Conservation (phyloP, 2,329 filamentous ascomycete genomes). For the Penicillium sp. region DNA sequence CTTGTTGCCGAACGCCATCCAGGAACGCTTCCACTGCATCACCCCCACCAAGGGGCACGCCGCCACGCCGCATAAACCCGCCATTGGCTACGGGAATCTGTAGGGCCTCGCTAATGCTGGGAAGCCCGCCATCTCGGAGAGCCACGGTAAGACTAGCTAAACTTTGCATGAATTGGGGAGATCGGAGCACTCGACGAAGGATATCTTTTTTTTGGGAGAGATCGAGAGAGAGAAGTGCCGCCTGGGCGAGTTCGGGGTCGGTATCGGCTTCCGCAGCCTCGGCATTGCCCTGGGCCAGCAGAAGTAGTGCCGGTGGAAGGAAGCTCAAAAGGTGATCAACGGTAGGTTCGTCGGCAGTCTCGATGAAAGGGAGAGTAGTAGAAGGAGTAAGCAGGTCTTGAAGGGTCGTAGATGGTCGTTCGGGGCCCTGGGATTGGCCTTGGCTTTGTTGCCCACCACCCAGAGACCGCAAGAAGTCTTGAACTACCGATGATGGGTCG, state of each 20-base stretch:
- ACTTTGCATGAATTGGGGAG: constrained; percentile 89
- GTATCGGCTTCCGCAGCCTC: constrained; percentile 70
- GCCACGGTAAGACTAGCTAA: constrained; percentile 84
- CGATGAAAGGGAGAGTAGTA: constrained; percentile 78
- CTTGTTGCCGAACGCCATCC: constrained; percentile 81
- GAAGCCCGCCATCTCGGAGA: constrained; percentile 85
- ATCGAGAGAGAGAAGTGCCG: constrained; percentile 75
- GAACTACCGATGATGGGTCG: constrained; percentile 79
- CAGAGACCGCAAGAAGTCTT: constrained; percentile 86
- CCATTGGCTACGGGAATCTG: constrained; percentile 80
- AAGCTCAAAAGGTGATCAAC: constrained; percentile 77
- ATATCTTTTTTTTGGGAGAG: constrained; percentile 79
- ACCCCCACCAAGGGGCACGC: constrained; percentile 83
- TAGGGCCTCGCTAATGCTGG: constrained; percentile 86
- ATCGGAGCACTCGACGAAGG: constrained; percentile 80
- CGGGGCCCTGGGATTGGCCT: constrained; percentile 56
- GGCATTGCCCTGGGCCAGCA: constrained; percentile 73
- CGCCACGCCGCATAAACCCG: constrained; percentile 78
- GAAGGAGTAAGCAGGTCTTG: constrained; percentile 81
- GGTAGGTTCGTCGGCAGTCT: constrained; percentile 66
- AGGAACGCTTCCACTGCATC: constrained; percentile 92
- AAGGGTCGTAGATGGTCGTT: constrained; percentile 78
- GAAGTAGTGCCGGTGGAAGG: constrained; percentile 77
- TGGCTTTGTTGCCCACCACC: constrained; percentile 57
- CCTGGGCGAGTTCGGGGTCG: constrained; percentile 69